phyloP scores from a whole-genome alignment of 176 grass and related monocot genomes.

The Bolboschoenus planiculmis region DNA sequence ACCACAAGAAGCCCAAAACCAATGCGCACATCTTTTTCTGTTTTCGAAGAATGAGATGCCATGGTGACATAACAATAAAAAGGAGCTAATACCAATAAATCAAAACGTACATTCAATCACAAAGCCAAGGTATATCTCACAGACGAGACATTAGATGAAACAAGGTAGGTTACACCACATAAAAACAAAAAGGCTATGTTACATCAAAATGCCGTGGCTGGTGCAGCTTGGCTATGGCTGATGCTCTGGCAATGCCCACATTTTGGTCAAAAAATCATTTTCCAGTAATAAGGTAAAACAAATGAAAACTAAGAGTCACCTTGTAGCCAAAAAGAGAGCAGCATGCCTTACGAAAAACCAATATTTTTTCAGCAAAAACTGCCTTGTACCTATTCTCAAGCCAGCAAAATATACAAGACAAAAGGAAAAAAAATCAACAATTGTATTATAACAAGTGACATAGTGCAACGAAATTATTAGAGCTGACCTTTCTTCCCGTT shows the following conservation, averaged over 20 bases:
- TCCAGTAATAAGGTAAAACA: background rate
- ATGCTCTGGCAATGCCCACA: background rate
- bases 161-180: background rate
- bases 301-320: constrained; percentile 30
- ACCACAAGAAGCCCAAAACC: background rate
- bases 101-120: background rate
- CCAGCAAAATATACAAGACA: constrained; percentile 19
- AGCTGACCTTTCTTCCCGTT: constrained; percentile 89
- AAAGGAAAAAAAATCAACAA: background rate
- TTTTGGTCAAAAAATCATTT: background rate
- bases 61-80: background rate
- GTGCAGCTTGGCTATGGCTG: background rate
- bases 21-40: background rate
- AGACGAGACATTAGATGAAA: background rate
- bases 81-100: background rate
- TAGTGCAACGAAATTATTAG: background rate
- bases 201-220: background rate
- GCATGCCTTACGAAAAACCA: constrained; percentile 85
- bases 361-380: constrained; percentile 94
- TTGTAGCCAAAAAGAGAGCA: constrained; percentile 96
- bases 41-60: background rate
- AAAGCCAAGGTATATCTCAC: background rate
- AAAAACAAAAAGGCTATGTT: background rate
- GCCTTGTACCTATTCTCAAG: constrained; percentile 76
- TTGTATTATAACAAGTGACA: background rate